Conservation (phyloP, 257 asterid species). For the Galeopsis tetrahit region DNA sequence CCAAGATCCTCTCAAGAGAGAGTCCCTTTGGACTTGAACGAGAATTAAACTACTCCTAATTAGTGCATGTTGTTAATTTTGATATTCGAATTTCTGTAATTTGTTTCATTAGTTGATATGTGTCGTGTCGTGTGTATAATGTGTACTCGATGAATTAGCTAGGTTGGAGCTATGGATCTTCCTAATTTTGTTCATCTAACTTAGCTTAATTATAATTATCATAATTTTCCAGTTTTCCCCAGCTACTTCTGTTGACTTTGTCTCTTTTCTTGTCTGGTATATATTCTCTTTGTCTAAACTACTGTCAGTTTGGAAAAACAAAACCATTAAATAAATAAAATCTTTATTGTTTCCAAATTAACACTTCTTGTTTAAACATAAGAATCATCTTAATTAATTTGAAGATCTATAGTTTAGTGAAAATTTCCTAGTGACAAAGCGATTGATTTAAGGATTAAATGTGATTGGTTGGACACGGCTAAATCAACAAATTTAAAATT, state of each 20-base stretch:
- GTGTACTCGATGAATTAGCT: not conserved
- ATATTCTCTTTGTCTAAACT: not conserved
- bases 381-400: no score
- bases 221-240: conserved; percentile 27
- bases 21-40: conserved; percentile 77
- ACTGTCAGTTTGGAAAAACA: not conserved
- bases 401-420: no score
- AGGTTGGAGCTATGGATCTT: not conserved
- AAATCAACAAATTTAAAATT: no score
- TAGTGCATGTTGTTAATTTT: not conserved
- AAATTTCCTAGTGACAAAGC: no score
- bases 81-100: no score
- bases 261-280: conserved; percentile 5
- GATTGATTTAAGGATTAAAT: no score
- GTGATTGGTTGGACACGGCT: no score
- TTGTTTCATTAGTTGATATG: conserved; percentile 1
- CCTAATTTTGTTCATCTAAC: not conserved
- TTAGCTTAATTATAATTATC: not conserved
- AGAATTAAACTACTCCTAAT: not conserved
- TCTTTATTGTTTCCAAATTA: not conserved
- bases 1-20: conserved; percentile 91
- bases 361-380: no score
- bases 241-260: conserved; percentile 39
- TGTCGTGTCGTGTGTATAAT: not conserved
- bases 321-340: no score